Percentiles rank a stretch among this genome's conserved stretches.
These are phyloP conservation scores for Brassica cretica DNA, from an alignment of 345 rosid genomes.

Conservation along the genomic window DNA sequence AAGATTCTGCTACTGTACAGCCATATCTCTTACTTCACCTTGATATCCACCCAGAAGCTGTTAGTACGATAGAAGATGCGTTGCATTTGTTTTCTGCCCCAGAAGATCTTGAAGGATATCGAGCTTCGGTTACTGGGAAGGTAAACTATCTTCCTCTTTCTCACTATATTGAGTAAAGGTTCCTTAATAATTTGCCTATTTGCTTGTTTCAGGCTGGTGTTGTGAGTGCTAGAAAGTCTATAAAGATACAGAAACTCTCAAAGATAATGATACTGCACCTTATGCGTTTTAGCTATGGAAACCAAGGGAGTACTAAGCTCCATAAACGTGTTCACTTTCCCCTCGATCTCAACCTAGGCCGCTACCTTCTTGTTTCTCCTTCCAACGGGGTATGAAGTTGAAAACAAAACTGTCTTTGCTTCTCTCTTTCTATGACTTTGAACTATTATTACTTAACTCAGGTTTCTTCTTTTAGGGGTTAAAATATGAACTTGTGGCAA, in stretches of 20 bases:
- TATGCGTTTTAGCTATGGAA: slow-evolving; percentile 91
- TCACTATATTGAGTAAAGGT: background rate
- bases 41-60: slow-evolving; percentile 76
- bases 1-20: slow-evolving; percentile 79
- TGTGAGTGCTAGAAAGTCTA: slow-evolving; percentile 81
- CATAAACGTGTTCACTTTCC: slow-evolving; percentile 84
- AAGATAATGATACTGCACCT: slow-evolving; percentile 91
- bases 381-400: slow-evolving; percentile 56
- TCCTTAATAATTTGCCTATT: slow-evolving; percentile 3
- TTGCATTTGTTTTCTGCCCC: slow-evolving; percentile 73
- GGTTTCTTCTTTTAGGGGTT: slow-evolving; percentile 52
- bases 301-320: slow-evolving; percentile 88
- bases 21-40: slow-evolving; percentile 88
- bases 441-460: slow-evolving; percentile 1
- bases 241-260: slow-evolving; percentile 78
- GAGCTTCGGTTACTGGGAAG: slow-evolving; percentile 78
- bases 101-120: slow-evolving; percentile 89
- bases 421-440: slow-evolving; percentile 11
- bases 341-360: slow-evolving; percentile 64
- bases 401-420: background rate
- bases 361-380: slow-evolving; percentile 68
- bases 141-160: slow-evolving; percentile 42
- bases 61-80: slow-evolving; percentile 75
- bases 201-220: slow-evolving; percentile 60
- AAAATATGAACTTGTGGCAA: slow-evolving; percentile 88